Base-by-base conservation (phyloP, 768 basidiomycete genomes). In the Tulasnella calospora region DNA sequence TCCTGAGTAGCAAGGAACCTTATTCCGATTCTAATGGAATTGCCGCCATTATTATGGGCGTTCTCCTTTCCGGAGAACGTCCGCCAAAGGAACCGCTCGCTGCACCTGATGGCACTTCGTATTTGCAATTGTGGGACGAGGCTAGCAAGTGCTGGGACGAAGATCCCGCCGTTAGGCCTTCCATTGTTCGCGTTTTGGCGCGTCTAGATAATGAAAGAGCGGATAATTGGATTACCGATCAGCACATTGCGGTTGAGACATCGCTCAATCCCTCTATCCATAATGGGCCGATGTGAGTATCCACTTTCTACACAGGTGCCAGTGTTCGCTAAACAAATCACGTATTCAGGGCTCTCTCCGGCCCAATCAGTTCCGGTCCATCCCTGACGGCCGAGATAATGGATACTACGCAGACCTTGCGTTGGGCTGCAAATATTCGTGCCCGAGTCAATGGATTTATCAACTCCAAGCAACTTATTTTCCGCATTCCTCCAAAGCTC, bases 91-190 rank as follows among this genome's bases (percentile, higher is more conserved):
- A 71, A 23, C 71, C 71, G 7, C 33, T 23, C 2, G 33, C 12
- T 38, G 35, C 71, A 17, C 35, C 71, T 15, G 41, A 36, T 36
- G 71, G 71, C 21, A 71, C 13, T n/a, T 71, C 35, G 36, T 71
- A 71, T 27, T 36, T 23, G 71, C 41, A 36, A 44, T 44, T 71
- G 21, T 71, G 71, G 71, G 71, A 71, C 27, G 71, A 38, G 36
- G 71, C 71, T 21, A 44, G 21, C 17, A 71, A 38, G 33, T 71
- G 71, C 35, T 71, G 71, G 71, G 36, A 71, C 15, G 71, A 71
- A 36, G 71, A 71, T 23, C 71, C 71, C 27, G 12, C 12, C 3
- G 13, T 38, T 38, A 23, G 71, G 36, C 71, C 71, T 36, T 36
- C 27, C n/a, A 36, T 36, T 3, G 15, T 30, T n/a, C 15, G 57